Conservation (phyloP, 352 stramenopile species). For the Phytophthora sansomeana region DNA sequence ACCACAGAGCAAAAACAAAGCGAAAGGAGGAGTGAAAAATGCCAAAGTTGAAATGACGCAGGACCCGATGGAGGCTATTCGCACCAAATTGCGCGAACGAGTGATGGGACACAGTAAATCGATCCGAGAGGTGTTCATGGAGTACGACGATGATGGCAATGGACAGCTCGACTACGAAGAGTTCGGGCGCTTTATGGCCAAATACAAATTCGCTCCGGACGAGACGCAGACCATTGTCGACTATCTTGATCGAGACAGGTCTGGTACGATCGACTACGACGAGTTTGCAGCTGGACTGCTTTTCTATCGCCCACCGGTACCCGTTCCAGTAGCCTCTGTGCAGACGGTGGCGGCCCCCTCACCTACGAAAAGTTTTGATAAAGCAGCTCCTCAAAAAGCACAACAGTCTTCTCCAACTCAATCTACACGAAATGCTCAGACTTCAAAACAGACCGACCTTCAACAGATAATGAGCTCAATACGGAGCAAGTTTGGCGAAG, state of each 20-base stretch:
- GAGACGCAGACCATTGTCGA: constrained; percentile 55
- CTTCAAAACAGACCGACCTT: constrained; percentile 21
- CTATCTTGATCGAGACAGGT: constrained; percentile 65
- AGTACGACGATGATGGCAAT: constrained; percentile 70
- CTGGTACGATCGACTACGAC: constrained; percentile 77
- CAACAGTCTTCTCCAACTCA: constrained; percentile 4
- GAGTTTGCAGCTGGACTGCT: constrained; percentile 75
- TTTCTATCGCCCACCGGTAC: constrained; percentile 58
- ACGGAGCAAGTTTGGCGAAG: constrained; percentile 33
- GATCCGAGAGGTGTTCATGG: constrained; percentile 76
- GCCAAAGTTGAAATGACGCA: constrained; percentile 13
- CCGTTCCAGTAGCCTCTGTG: background rate
- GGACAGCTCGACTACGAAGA: constrained; percentile 71
- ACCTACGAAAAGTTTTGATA: constrained; percentile 14
- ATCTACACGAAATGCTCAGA: constrained; percentile 1
- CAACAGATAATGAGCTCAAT: constrained; percentile 36
- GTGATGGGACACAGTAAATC: constrained; percentile 79
- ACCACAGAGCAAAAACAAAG: constrained; percentile 26
- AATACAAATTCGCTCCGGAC: constrained; percentile 60
- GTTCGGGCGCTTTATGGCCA: constrained; percentile 74
- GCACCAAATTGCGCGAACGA: constrained; percentile 61
- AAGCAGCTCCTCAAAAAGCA: constrained; percentile 1
- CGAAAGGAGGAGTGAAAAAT: constrained; percentile 13
- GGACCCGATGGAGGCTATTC: constrained; percentile 64
- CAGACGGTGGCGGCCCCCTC: background rate